Evolutionary conservation across 176 grass and related monocot species (phyloP).

Genomic region (Pharus latifolius): DNA sequence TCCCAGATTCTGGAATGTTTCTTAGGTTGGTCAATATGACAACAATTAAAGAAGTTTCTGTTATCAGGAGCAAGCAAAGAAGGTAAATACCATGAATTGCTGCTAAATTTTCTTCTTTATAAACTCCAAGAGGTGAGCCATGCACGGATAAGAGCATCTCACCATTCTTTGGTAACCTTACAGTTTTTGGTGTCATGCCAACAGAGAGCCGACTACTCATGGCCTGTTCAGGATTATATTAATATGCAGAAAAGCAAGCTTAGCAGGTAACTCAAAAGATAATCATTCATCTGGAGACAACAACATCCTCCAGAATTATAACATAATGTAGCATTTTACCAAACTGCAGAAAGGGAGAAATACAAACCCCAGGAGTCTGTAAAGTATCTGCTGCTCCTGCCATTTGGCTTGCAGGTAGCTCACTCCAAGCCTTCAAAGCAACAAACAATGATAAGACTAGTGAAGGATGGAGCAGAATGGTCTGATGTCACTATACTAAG

Average conservation of each 20-base stretch:
- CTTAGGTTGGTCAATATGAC: background rate
- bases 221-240: conserved; percentile 38
- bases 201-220: conserved; percentile 44
- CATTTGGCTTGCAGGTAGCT: conserved; percentile 25
- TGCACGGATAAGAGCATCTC: conserved; percentile 82
- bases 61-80: background rate
- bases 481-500: background rate
- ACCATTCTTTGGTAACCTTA: conserved; percentile 70
- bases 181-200: conserved; percentile 76
- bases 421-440: conserved; percentile 35
- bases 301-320: background rate
- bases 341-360: background rate
- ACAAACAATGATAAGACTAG: background rate
- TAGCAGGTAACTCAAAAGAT: background rate
- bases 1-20: conserved; percentile 54
- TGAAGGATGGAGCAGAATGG: conserved; percentile 9
- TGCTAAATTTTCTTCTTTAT: conserved; percentile 69
- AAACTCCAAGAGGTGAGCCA: conserved; percentile 83
- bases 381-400: conserved; percentile 34
- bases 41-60: background rate
- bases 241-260: background rate
- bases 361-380: conserved; percentile 69
- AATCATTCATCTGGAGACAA: background rate
- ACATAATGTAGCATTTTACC: background rate
- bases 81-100: conserved; percentile 47